Conservation (phyloP, 1,284 basidiomycete species). For the Pyrrhoderma noxium region DNA sequence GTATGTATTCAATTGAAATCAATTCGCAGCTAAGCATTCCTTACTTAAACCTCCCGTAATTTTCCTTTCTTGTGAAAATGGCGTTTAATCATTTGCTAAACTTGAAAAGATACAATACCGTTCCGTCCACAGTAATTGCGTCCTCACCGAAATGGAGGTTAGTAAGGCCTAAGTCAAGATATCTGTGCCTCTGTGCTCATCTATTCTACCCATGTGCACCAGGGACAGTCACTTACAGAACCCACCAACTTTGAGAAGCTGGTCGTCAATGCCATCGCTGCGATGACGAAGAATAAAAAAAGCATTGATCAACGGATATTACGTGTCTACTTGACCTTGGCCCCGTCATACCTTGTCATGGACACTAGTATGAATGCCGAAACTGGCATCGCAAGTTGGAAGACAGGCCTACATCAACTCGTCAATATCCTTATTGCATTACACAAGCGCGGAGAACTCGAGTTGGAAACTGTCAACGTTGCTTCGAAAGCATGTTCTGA, state of each 20-base stretch:
- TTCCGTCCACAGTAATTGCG: constrained; percentile 2
- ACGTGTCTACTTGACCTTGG: constrained; percentile 54
- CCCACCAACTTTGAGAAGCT: constrained; percentile 55
- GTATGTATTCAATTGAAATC: too few species aligned
- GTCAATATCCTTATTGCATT: constrained; percentile 65
- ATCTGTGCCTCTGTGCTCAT: neutral
- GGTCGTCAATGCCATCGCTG: constrained; percentile 46
- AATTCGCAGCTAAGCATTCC: too few species aligned
- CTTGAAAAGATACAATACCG: constrained; percentile 16
- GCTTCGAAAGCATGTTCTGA: constrained; percentile 74
- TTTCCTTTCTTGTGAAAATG: too few species aligned
- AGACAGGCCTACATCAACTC: constrained; percentile 54
- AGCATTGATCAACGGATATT: constrained; percentile 57
- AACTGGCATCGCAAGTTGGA: constrained; percentile 52
- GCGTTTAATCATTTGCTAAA: too few species aligned
- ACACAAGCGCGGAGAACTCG: constrained; percentile 54
- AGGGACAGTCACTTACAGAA: constrained; percentile 14
- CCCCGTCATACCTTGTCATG: constrained; percentile 68
- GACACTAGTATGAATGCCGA: constrained; percentile 60
- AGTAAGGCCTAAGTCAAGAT: constrained; percentile 1
- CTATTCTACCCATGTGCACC: constrained; percentile 3
- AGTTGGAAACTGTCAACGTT: constrained; percentile 61
- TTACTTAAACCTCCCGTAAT: too few species aligned
- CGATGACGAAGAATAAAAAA: constrained; percentile 37
- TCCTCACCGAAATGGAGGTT: constrained; percentile 18